A percentile compares a stretch with the other conserved stretches of the same genome.
Conservation (phyloP, 169 alveolate species). For the Plasmodium malariae region DNA sequence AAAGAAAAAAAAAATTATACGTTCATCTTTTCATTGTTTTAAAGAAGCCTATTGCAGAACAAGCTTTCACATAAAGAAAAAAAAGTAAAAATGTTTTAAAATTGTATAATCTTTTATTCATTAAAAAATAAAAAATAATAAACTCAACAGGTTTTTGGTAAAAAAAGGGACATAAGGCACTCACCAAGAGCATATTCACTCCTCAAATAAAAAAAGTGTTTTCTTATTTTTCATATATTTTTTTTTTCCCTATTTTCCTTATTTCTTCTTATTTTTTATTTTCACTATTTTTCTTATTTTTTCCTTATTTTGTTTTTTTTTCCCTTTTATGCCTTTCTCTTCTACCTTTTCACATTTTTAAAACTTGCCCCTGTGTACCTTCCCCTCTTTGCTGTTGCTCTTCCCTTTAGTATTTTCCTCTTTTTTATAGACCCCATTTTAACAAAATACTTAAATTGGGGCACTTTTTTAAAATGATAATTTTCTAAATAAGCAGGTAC, state of each 20-base stretch:
- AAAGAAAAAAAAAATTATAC: too few species aligned
- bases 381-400: background rate
- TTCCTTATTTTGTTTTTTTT: background rate
- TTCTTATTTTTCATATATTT: background rate
- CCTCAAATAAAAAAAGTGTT: too few species aligned
- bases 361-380: background rate
- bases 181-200: too few species aligned
- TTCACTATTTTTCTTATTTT: background rate
- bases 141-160: too few species aligned
- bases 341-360: background rate
- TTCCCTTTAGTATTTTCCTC: background rate
- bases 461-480: background rate
- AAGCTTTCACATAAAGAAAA: too few species aligned
- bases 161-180: too few species aligned
- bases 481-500: constrained; percentile 46
- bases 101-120: too few species aligned
- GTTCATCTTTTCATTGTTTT: too few species aligned
- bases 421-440: background rate
- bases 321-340: background rate
- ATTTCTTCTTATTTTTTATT: background rate
- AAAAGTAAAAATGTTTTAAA: too few species aligned
- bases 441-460: background rate
- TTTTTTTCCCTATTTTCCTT: background rate
- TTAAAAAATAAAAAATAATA: too few species aligned
- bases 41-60: too few species aligned